Evolutionary conservation across 441 rosid species (phyloP), one percentile per base, ranked within the genome.

Genomic region (Melastoma candidum): DNA sequence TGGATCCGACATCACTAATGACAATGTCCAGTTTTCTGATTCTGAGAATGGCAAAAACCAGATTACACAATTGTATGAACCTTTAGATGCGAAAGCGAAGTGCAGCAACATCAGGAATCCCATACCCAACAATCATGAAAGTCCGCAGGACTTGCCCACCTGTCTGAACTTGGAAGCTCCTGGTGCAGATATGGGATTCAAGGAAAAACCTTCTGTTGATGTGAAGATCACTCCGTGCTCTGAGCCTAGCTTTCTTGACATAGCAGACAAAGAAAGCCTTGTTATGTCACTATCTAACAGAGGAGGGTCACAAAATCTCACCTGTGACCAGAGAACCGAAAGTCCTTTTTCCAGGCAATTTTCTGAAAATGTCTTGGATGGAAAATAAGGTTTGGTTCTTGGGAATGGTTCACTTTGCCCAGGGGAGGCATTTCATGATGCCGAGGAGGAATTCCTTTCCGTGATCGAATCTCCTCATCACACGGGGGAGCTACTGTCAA

Each of bases 1-100:
- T 58, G 12, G 59, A 43, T 74, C 74, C 46, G 68, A 71, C 25
- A 27, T 58, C 39, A 58, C 61, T 32, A 32, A 26, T 13, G 68
- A 63, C 53, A 58, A 49, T 44, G 46, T 57, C 60, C 58, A 47
- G 46, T 58, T 54, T 17, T 22, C 64, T 0, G 45, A 54, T 32
- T 49, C 57, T 44, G 49, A 32, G 25, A 46, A 14, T 45, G 54
- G 59, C 3, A 59, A 25, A 25, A 12, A 29, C 46, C 41, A 49
- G 43, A 6, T 7, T 27, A 49, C 26, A 44, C 74, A 46, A n/a
- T 60, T 44, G 22, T 54, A 53, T 1, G 12, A 4, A 62, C 44
- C 41, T 56, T 41, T 45, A 48, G 58, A 52, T 50, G 44, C 47
- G 56, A 61, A 55, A 14, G 59, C 49, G 45, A 67, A 54, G 54